phyloP scores from a whole-genome alignment of 2,329 filamentous ascomycete species.

The Orbilia javanica region DNA sequence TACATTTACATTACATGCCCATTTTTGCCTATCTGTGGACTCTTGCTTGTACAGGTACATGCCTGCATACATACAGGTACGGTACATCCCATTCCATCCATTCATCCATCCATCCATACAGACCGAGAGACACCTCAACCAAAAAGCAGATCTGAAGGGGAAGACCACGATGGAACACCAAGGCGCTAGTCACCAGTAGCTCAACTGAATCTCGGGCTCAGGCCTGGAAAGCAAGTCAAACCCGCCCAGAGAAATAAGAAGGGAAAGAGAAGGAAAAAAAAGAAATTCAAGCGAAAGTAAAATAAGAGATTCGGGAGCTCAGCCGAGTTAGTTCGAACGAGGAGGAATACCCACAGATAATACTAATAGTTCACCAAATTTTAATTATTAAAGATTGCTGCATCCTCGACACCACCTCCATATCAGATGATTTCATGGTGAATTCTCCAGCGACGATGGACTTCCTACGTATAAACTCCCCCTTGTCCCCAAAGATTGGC shows the following conservation, averaged over 20 bases:
- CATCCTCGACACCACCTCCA: constrained; percentile 21
- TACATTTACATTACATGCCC: constrained; percentile 24
- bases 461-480: too few relatives aligned
- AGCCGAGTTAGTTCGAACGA: constrained; percentile 5
- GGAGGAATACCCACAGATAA: constrained; percentile 5
- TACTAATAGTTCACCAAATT: background rate
- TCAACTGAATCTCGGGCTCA: constrained; percentile 19
- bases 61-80: constrained; percentile 3
- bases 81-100: constrained; percentile 1
- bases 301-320: constrained; percentile 23
- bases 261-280: background rate
- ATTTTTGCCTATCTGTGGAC: constrained; percentile 25
- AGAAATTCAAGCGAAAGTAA: background rate
- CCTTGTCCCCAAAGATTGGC: background rate
- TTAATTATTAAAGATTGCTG: constrained; percentile 21
- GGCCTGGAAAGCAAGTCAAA: constrained; percentile 12
- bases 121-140: too few relatives aligned
- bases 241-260: background rate
- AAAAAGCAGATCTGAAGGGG: constrained; percentile 10
- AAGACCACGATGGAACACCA: constrained; percentile 8
- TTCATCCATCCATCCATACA: too few relatives aligned
- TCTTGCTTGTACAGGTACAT: constrained; percentile 30
- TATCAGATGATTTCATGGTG: constrained; percentile 36
- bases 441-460: background rate
- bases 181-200: constrained; percentile 13